phyloP scores from a whole-genome alignment of 345 rosid species.

The Brassica carinata region DNA sequence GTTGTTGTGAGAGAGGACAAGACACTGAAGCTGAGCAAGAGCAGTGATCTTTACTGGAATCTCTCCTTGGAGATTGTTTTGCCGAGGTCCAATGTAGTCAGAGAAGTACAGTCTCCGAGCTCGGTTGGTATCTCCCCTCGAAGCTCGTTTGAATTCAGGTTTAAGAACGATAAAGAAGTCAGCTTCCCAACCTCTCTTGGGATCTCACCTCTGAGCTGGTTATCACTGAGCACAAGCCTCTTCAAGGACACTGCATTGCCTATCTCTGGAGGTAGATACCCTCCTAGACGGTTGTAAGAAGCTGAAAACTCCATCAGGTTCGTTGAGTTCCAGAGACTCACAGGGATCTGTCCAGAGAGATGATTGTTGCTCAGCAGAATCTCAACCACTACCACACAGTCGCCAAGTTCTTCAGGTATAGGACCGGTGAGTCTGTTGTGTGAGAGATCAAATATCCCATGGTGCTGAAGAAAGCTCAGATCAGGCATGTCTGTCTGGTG shows the following conservation, averaged over 20 bases:
- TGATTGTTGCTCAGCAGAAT: slow-evolving; percentile 64
- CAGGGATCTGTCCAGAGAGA: slow-evolving; percentile 75
- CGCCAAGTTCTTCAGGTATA: slow-evolving; percentile 73
- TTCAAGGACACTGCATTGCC: slow-evolving; percentile 61
- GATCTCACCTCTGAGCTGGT: slow-evolving; percentile 54
- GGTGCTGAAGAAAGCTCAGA: slow-evolving; percentile 83
- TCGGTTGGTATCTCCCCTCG: slow-evolving; percentile 64
- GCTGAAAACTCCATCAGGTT: slow-evolving; percentile 79
- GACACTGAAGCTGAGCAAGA: slow-evolving; percentile 71
- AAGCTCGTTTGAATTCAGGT: slow-evolving; percentile 72
- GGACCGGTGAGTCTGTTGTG: slow-evolving; percentile 67
- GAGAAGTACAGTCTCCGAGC: slow-evolving; percentile 65
- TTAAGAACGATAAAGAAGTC: slow-evolving; percentile 59
- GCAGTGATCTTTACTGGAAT: slow-evolving; percentile 61
- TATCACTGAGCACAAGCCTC: slow-evolving; percentile 67
- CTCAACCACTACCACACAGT: slow-evolving; percentile 67
- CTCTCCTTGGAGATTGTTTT: slow-evolving; percentile 64
- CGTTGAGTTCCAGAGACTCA: slow-evolving; percentile 60
- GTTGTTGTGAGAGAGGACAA: slow-evolving; percentile 80
- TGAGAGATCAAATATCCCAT: slow-evolving; percentile 71
- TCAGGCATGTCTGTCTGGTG: slow-evolving; percentile 67
- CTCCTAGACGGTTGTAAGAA: slow-evolving; percentile 60
- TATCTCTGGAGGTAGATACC: slow-evolving; percentile 57
- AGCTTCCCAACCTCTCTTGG: slow-evolving; percentile 80
- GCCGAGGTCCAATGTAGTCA: slow-evolving; percentile 83